These are phyloP conservation scores for barley (Hordeum vulgare) DNA, from an alignment of 176 grass and related monocot genomes.

Conservation along the genomic window DNA sequence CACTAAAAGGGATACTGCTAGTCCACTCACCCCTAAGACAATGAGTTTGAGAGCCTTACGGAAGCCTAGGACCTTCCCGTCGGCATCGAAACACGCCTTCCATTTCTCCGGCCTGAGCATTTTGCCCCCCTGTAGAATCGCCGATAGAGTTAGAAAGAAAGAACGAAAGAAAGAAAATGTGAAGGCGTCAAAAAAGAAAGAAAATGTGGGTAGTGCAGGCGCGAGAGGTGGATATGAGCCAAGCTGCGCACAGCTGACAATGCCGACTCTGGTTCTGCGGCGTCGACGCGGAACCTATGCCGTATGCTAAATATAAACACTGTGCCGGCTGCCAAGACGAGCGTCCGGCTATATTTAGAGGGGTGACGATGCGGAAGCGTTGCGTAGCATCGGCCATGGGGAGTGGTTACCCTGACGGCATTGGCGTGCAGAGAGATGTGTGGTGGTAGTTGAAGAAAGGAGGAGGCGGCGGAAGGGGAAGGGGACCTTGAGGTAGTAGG, in stretches of 20 bases:
- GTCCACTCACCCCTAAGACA: constrained; percentile 67
- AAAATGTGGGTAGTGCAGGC: not conserved
- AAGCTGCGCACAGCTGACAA: not conserved
- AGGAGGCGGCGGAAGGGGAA: not conserved
- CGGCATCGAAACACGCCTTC: constrained; percentile 63
- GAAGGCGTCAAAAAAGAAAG: too few species aligned
- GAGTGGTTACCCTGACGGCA: not conserved
- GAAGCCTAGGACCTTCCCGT: constrained; percentile 74
- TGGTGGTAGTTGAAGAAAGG: not conserved
- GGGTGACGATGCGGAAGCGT: not conserved
- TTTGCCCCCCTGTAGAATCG: constrained; percentile 53
- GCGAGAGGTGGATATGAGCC: not conserved
- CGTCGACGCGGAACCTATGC: not conserved
- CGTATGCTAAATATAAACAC: not conserved
- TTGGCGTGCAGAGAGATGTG: not conserved
- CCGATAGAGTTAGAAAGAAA: not conserved
- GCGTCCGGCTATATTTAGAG: not conserved
- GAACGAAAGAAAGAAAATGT: not conserved
- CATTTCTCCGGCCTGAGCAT: constrained; percentile 94
- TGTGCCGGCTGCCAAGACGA: not conserved
- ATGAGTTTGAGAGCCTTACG: constrained; percentile 92
- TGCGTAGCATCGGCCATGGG: not conserved
- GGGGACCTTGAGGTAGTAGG: constrained; percentile 65
- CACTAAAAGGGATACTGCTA: not conserved
- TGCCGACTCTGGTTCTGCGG: too few species aligned